Evolutionary conservation across 768 basidiomycete genomes (phyloP), one percentile per base, ranked within the genome.

Genomic region (Leccinum variicolor): DNA sequence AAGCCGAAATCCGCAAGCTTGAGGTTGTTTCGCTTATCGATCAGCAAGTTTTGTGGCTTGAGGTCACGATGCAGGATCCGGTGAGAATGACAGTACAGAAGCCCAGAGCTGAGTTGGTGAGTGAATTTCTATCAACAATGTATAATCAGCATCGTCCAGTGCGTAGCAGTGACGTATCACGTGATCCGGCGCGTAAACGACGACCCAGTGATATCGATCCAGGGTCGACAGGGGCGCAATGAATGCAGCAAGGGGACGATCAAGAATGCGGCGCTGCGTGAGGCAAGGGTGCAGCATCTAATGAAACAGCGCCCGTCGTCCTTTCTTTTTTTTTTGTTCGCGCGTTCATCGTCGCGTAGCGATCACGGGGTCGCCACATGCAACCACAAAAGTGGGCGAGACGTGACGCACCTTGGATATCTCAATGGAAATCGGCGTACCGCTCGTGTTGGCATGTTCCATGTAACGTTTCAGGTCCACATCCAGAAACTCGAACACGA

Each of bases 401-500:
- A 49, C 31, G 47, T 28, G 28, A 62, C 88, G 68, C 66, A 93
- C 95, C 87, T 95, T 93, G 74, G 87, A 86, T 61, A 89, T 84
- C 29, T 82, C 82, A 49, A 81, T 77, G 21, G 84, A 78, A 61
- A 98, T 86, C 43, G 92, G 90, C 41, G 82, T 83, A 56, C 87
- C 83, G 52, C 76, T 77, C 68, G 81, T 83, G 70, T 82, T 94
- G 52, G 87, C 86, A 36, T 85, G 85, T 71, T 98, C 97, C 84
- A 98, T 98, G 75, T 95, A 99, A 33, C 90, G 83, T 74, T 99
- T 99, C 61, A 99, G 76, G 75, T 99, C 97, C 57, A 95, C 87
- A 69, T 99, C 95, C 55, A 99, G 81, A 74, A 94, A 98, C 75
- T 99, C 97, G 69, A 94, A 97, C 33, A 99, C 97, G 58, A 99